Evolutionary conservation across 1,139 yeast genomes (phyloP), one percentile per base, ranked within the genome.

Genomic region (Trichomonascaceae sp.): DNA sequence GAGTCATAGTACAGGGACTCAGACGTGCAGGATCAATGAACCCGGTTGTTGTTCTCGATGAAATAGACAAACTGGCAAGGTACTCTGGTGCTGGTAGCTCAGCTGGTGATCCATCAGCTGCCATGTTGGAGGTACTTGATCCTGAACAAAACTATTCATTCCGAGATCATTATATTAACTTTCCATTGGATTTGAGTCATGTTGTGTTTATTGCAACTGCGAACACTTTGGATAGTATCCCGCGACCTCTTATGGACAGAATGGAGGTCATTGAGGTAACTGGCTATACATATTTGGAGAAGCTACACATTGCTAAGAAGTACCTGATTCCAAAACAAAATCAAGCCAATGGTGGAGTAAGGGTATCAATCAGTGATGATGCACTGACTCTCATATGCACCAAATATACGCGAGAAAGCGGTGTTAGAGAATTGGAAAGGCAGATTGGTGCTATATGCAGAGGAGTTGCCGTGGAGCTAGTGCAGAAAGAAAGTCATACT

Each of bases 91-190:
- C 48, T n/a, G 63, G 66, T 38, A 57, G 75, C 68, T 60, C 75
- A 76, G 87, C 86, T 62, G 96, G 97, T 1, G 96, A 90, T 65
- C 96, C 96, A 0, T 85, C 93, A 13, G 96, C 96, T 38, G 96
- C 96, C 0, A 74, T 90, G 64, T 75, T 90, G 57, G 96, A 90
- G 66, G 95, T 90, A 0, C 76, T 90, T 61, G 97, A 90, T 64
- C 96, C 97, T 0, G 96, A 90, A 67, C 96, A 90, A 67, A 90
- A 90, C 68, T 73, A 75, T 48, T 77, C 81, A 27, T 90, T 89
- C 70, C 83, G 81, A 47, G 97, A 90, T 68, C 96, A 89, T 65
- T 90, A 88, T 66, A 73, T 90, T 57, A 95, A 95, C 13, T 87
- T 90, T 69, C 96, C 96, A 0, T 78, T 89, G 38, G 96, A 90